Conservation (phyloP, 768 basidiomycete genomes). For the Udeniomyces megalosporus region DNA sequence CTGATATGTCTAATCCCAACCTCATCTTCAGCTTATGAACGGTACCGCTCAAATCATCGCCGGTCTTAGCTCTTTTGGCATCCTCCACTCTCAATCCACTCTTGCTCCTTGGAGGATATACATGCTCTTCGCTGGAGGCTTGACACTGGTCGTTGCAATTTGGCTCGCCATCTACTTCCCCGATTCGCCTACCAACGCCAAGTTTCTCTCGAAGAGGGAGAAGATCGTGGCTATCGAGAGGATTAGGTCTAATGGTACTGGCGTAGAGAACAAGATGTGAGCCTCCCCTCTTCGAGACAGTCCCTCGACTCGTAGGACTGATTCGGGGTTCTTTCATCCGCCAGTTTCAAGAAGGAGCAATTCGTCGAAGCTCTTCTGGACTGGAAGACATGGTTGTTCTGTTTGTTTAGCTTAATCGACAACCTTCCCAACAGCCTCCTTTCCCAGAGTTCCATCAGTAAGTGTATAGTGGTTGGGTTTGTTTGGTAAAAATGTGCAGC, state of each 20-base stretch:
- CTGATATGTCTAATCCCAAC: too few relatives aligned
- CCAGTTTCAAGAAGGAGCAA: constrained; percentile 19
- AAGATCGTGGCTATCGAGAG: constrained; percentile 20
- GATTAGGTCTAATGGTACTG: constrained; percentile 15
- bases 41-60: constrained; percentile 21
- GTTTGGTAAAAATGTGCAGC: too few relatives aligned
- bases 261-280: too few relatives aligned
- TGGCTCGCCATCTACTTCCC: constrained; percentile 21
- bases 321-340: too few relatives aligned
- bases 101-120: constrained; percentile 21
- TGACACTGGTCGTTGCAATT: constrained; percentile 21
- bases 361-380: constrained; percentile 21
- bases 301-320: too few relatives aligned
- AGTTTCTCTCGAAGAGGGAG: constrained; percentile 20
- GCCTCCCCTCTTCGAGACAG: too few relatives aligned
- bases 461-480: too few relatives aligned
- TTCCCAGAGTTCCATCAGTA: constrained; percentile 20
- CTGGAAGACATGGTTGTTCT: constrained; percentile 23
- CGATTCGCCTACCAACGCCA: constrained; percentile 20
- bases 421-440: constrained; percentile 21
- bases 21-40: too few relatives aligned
- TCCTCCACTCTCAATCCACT: constrained; percentile 17
- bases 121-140: constrained; percentile 19
- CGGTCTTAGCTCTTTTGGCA: constrained; percentile 20
- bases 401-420: constrained; percentile 18